phyloP scores from a whole-genome alignment of 2,329 filamentous ascomycete species.

The Penicillium janthinellum region DNA sequence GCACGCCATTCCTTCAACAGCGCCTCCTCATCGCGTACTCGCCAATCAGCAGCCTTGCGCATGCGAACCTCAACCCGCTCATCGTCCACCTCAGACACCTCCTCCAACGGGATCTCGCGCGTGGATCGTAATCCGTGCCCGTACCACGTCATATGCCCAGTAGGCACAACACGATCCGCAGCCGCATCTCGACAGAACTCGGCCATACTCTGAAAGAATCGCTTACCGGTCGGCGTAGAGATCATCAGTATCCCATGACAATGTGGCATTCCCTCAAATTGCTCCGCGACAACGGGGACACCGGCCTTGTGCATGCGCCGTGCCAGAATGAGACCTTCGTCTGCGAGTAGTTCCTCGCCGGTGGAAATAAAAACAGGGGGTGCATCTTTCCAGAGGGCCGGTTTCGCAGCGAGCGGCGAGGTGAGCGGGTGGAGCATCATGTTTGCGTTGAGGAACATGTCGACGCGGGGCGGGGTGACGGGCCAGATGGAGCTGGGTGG shows the following conservation, averaged over 20 bases:
- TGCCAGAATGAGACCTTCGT: conserved; percentile 45
- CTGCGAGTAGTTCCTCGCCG: conserved; percentile 47
- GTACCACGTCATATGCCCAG: conserved; percentile 37
- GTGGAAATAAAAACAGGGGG: conserved; percentile 46
- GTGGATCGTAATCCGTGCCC: conserved; percentile 31
- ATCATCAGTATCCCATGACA: conserved; percentile 60
- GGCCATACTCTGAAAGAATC: conserved; percentile 60
- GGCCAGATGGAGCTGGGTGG: conserved; percentile 46
- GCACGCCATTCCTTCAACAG: conserved; percentile 35
- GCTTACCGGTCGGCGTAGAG: conserved; percentile 47
- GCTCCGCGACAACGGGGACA: conserved; percentile 41
- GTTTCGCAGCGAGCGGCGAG: conserved; percentile 40
- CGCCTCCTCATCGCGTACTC: conserved; percentile 38
- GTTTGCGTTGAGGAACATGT: conserved; percentile 44
- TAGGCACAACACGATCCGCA: conserved; percentile 28
- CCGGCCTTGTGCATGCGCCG: conserved; percentile 44
- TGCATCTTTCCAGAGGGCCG: conserved; percentile 43
- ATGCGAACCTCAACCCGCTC: conserved; percentile 39
- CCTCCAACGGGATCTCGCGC: conserved; percentile 37
- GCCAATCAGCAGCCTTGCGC: conserved; percentile 32
- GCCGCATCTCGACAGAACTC: conserved; percentile 52
- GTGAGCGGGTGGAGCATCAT: conserved; percentile 45
- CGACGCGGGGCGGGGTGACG: conserved; percentile 43
- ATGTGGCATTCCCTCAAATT: conserved; percentile 51
- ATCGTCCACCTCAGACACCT: conserved; percentile 37